Evolutionary conservation across 768 basidiomycete genomes (phyloP).

Genomic region (Boletellus ananas): DNA sequence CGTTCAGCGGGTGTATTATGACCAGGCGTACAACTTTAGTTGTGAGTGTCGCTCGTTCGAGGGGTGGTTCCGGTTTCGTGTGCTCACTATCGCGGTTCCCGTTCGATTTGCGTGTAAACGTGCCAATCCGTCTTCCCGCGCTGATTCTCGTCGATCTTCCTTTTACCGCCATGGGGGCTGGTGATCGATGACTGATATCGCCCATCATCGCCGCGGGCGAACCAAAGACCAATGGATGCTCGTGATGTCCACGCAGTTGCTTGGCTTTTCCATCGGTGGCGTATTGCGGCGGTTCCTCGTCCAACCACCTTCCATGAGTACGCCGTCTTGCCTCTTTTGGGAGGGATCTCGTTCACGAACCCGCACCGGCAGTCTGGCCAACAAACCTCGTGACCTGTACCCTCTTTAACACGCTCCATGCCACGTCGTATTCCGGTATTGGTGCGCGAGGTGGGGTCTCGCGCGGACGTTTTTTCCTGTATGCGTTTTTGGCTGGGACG

Average conservation of each 20-base stretch:
- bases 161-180: no score
- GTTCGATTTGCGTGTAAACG: not conserved
- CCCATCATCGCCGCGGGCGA: not conserved
- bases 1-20: constrained; percentile 68
- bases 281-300: constrained; percentile 60
- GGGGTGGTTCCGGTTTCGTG: not conserved
- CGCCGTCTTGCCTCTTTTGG: constrained; percentile 6
- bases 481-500: constrained; percentile 32
- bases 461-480: constrained; percentile 51
- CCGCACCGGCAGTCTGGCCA: constrained; percentile 65
- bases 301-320: constrained; percentile 62
- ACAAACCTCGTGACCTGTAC: constrained; percentile 66
- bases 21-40: constrained; percentile 51
- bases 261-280: constrained; percentile 62
- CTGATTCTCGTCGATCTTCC: not conserved
- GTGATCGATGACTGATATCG: no score
- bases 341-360: not conserved
- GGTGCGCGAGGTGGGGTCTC: constrained; percentile 45
- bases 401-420: constrained; percentile 72
- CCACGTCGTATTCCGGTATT: constrained; percentile 43
- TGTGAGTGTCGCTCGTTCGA: constrained; percentile 29
- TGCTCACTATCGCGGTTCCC: constrained; percentile 1
- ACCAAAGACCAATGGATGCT: constrained; percentile 53
- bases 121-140: not conserved
- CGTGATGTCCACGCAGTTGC: constrained; percentile 68